Base-by-base conservation (phyloP, 2,329 filamentous ascomycete genomes). In the Botrytis pseudocinerea region DNA sequence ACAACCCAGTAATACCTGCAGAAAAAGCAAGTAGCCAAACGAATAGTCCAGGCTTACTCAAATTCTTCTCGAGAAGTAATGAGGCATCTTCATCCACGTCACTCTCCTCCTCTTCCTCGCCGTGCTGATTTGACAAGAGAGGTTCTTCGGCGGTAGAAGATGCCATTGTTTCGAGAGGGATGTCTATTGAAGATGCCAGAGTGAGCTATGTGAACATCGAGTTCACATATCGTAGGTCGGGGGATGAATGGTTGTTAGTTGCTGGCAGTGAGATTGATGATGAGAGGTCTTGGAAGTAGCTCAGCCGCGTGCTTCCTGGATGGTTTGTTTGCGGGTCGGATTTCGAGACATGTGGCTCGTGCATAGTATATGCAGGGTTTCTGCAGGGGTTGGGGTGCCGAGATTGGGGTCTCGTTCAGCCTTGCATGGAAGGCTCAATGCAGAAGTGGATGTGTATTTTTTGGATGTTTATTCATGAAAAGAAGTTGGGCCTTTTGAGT, bases 1-100 rank as follows among this genome's bases (percentile, higher is more conserved):
- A 79, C 1, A 92, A 83, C 10, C 90, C 90, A 77, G 89, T 91
- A 70, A 92, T 90, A 8, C 90, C 89, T 18, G 90, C 90, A 18
- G 89, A 88, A 68, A 91, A 82, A 5, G 90, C 91, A 75, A 92
- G 82, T 22, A 89, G 79, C 84, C 90, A 88, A 46, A 92, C 85
- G 75, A 90, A 91, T 32, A 85, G 69, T 4, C 87, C 79, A 2
- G 80, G 80, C 16, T 78, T 73, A 48, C 65, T 72, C 9, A 79
- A 66, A 61, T 79, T 80, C 77, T 80, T 80, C 69, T 80, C 77
- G 5, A 79, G 74, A 4, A 79, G 73, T 9, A 78, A 72, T 16
- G 77, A 77, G 2, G 78, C 77, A 65, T 78, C 76, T 7, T 20
- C 65, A 54, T 68, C 71, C 22, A 76, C 69, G 57, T 77, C 76